phyloP scores from a whole-genome alignment of 2,329 filamentous ascomycete genomes.

The Botrytis byssoidea region DNA sequence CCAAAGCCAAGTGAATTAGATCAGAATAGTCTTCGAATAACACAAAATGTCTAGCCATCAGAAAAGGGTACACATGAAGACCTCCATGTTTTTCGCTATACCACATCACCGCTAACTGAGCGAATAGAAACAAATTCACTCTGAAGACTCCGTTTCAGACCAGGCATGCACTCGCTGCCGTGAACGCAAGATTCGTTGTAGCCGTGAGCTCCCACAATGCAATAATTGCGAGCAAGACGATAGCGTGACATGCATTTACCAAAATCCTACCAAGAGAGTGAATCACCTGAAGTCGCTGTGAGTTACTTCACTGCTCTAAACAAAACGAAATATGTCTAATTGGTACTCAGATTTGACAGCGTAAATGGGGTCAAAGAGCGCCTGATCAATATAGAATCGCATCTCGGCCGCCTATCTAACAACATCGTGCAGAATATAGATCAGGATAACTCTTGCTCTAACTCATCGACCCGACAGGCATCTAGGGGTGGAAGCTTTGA shows the following conservation, averaged over 20 bases:
- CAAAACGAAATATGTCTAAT: not conserved
- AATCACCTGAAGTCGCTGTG: slow-evolving; percentile 21
- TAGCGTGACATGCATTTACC: slow-evolving; percentile 21
- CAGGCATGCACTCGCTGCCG: slow-evolving; percentile 20
- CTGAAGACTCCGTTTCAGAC: not conserved
- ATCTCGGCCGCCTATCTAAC: slow-evolving; percentile 17
- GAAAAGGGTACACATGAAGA: not conserved
- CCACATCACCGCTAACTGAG: not conserved
- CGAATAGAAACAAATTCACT: not conserved
- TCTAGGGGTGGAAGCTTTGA: not conserved
- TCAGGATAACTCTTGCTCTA: not conserved
- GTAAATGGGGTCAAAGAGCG: slow-evolving; percentile 16
- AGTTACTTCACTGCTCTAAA: not conserved
- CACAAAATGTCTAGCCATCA: not conserved
- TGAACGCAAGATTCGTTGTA: slow-evolving; percentile 20
- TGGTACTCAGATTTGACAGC: slow-evolving; percentile 4
- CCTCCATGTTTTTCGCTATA: not conserved
- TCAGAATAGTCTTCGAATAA: not conserved
- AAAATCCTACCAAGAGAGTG: slow-evolving; percentile 21
- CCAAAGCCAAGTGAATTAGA: not conserved
- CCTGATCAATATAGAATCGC: slow-evolving; percentile 16
- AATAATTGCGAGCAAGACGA: slow-evolving; percentile 21
- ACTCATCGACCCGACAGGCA: not conserved
- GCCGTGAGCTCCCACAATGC: slow-evolving; percentile 16
- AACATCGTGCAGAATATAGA: not conserved